phyloP scores from a whole-genome alignment of 495 filamentous ascomycete genomes.

The Hypomontagnella monticulosa region DNA sequence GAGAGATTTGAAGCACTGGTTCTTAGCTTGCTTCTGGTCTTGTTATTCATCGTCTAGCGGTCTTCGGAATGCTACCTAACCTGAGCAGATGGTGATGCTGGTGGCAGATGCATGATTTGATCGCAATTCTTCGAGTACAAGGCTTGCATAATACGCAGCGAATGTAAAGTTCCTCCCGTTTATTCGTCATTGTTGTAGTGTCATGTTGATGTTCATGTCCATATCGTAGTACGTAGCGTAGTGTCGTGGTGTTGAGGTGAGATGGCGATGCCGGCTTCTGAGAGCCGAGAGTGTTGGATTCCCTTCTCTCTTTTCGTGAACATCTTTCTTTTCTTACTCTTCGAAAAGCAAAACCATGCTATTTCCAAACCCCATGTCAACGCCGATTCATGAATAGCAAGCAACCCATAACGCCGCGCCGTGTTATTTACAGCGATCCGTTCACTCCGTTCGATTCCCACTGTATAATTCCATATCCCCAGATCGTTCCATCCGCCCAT shows the following conservation, averaged over 20 bases:
- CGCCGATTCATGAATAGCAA: conserved; percentile 29
- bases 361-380: conserved; percentile 9
- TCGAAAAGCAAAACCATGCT: conserved; percentile 5
- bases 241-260: conserved; percentile 21
- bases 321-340: conserved; percentile 16
- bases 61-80: conserved; percentile 8
- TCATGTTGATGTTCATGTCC: conserved; percentile 3
- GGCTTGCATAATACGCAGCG: conserved; percentile 11
- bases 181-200: neutral
- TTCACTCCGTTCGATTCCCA: conserved; percentile 3
- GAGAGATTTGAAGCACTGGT: neutral
- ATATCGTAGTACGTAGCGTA: conserved; percentile 9
- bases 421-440: conserved; percentile 18
- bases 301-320: conserved; percentile 4
- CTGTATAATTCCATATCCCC: conserved; percentile 6
- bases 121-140: conserved; percentile 10
- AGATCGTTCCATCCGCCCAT: conserved; percentile 3
- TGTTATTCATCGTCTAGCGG: conserved; percentile 21
- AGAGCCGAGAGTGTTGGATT: neutral
- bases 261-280: conserved; percentile 10
- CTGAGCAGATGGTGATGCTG: neutral
- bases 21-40: conserved; percentile 2
- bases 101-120: conserved; percentile 3
- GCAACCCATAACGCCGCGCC: conserved; percentile 20
- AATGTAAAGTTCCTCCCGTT: conserved; percentile 6